Evolutionary conservation across 2,329 filamentous ascomycete species (phyloP), one percentile per base, ranked within the genome.

Genomic region (Purpureocillium lavendulum): DNA sequence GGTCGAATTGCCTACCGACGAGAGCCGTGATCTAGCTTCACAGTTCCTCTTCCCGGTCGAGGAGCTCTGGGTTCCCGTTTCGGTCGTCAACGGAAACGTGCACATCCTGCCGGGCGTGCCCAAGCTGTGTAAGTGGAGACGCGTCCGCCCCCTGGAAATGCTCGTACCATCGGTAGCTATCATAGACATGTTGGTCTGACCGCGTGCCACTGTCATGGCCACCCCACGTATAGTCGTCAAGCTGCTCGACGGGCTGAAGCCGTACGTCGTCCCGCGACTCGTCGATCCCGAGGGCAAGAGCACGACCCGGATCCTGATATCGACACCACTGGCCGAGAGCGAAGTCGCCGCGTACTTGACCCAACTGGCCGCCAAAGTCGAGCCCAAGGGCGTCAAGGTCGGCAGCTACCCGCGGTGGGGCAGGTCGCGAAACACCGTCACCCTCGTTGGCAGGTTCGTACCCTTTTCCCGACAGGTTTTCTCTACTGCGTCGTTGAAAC

Each of bases 321-420:
- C 85, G 36, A 97, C 92, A 21, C 89, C 90, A 21, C 60, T 94
- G 62, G 70, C 84, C 1, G 92, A 98, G 70, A 96, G 88, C 60
- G 75, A 75, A 14, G 80, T 96, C 26, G 90, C 92, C 11, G 76
- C 71, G 14, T 96, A 86, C 57, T 68, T 98, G 53, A 90, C 87
- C 1, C 75, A 86, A 48, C 66, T 97, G 45, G 86, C 89, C 4
- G 73, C 68, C 21, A 77, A 77, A 58, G 84, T 89, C 16, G 82
- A 80, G 57, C 67, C 78, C 1, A 79, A 75, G 53, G 88, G 87
- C 3, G 75, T 97, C 53, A 97, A 97, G 66, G 87, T 97, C 13
- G 92, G 92, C 35, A 94, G 87, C 61, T 97, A 98, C 62, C 92
- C 92, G 29, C 72, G 87, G 40, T 96, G 89, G 88, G 87, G 84